These are phyloP conservation scores for Fistulifera pelliculosa DNA, from an alignment of 108 stramenopile genomes.

Conservation along the genomic window DNA sequence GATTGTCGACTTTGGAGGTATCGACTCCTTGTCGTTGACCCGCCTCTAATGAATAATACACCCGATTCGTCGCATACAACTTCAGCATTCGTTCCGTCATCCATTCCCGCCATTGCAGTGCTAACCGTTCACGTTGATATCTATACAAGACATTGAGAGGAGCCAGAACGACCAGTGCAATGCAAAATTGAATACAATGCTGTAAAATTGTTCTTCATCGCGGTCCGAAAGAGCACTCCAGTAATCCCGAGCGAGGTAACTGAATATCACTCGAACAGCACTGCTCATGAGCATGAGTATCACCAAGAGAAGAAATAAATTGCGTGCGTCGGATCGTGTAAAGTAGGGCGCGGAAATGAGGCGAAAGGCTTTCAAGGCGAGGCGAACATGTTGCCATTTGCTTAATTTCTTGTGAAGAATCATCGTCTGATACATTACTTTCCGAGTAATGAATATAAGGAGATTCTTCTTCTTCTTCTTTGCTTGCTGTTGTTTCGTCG, in stretches of 20 bases:
- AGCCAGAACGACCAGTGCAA: slow-evolving; percentile 40
- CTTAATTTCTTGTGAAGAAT: too few species aligned
- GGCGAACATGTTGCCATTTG: too few species aligned
- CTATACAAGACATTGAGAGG: slow-evolving; percentile 76
- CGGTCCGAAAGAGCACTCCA: slow-evolving; percentile 60
- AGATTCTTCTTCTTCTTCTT: too few species aligned
- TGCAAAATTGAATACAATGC: slow-evolving; percentile 32
- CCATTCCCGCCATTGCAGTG: slow-evolving; percentile 74
- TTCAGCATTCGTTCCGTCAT: slow-evolving; percentile 50
- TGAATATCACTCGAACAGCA: slow-evolving; percentile 64
- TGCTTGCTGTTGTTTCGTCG: too few species aligned
- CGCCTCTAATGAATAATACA: slow-evolving; percentile 31
- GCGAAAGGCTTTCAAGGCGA: slow-evolving; percentile 15
- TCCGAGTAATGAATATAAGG: too few species aligned
- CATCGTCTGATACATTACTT: too few species aligned
- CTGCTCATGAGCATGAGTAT: slow-evolving; percentile 56
- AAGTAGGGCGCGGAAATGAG: slow-evolving; percentile 46
- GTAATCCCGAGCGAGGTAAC: slow-evolving; percentile 71
- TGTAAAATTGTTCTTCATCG: slow-evolving; percentile 50
- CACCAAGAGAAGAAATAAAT: slow-evolving; percentile 37
- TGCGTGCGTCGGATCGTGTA: slow-evolving; percentile 18
- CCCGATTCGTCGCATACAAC: slow-evolving; percentile 43
- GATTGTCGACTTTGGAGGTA: slow-evolving; percentile 49
- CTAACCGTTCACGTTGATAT: slow-evolving; percentile 35
- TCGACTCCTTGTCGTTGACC: slow-evolving; percentile 7